Evolutionary conservation across 805 yeast genomes (phyloP), one percentile per base, ranked within the genome.

Genomic region (Candida anglica): DNA sequence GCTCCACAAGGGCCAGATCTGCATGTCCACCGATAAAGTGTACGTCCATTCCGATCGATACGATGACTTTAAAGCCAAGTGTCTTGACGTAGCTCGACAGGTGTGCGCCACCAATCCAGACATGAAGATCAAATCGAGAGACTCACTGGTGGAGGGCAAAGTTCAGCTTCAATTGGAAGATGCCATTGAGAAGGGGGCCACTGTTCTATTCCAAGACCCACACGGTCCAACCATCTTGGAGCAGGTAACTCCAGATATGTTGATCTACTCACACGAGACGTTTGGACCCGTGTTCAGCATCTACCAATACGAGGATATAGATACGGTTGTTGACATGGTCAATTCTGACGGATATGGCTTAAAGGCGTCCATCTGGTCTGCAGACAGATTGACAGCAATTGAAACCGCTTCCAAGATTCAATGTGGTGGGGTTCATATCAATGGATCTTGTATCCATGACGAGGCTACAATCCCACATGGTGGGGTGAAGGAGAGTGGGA

Each of bases 1-100:
- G 71, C 46, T 56, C 31, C 68, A 71, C 41, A 63, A 58, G 41
- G 76, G 75, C 9, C 75, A 71, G 36, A 58, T 71, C 15, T 71
- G 77, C 13, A 32, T 32, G 34, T 9, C 20, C 10, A 13, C 28
- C n/a, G 34, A 32, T 24, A 32, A 24, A 19, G 34, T 32, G 5
- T 24, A 16, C 17, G 28, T 32, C 6, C 34, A 32, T 14, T 10
- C 14, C 6, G 28, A 11, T 7, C 18, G 60, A 2, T 67, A 64
- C 34, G 58, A 60, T 4, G 46, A 57, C 24, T 52, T 58, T 19
- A 31, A 52, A 14, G 40, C 29, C 2, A 30, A 38, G 8, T 23
- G 15, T 9, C 17, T 68, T 20, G 28, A 32, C 11, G 37, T 15
- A 3, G 38, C 37, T 11, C 60, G 55, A 7, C 20, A 26, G 7